These are phyloP conservation scores for Taphrina wiesneri DNA, from an alignment of 1,139 yeast genomes.

Conservation along the genomic window DNA sequence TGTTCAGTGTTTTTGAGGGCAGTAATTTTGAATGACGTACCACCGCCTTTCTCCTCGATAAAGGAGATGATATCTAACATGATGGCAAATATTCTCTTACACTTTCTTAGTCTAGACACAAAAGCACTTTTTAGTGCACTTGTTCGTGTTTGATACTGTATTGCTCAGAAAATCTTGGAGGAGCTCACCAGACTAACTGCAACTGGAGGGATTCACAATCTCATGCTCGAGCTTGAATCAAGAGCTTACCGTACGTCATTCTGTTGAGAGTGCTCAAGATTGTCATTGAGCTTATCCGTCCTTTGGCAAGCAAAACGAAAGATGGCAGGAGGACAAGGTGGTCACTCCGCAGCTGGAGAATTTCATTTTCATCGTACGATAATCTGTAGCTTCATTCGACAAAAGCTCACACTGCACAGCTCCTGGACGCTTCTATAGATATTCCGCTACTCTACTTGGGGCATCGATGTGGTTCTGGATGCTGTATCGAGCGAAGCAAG, in stretches of 20 bases:
- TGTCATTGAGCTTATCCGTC: background rate
- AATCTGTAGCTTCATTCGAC: background rate
- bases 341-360: slow-evolving; percentile 25
- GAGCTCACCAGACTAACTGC: too few species aligned
- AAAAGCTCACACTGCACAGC: background rate
- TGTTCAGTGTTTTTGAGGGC: slow-evolving; percentile 62
- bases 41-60: slow-evolving; percentile 43
- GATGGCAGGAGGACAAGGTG: slow-evolving; percentile 15
- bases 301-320: background rate
- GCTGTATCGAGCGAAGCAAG: slow-evolving; percentile 65
- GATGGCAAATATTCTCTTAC: background rate
- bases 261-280: background rate
- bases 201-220: background rate
- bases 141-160: background rate
- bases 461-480: slow-evolving; percentile 90
- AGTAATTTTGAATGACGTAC: slow-evolving; percentile 80
- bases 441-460: slow-evolving; percentile 53
- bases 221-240: background rate
- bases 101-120: background rate
- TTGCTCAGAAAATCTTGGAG: background rate
- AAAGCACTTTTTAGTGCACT: background rate
- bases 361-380: slow-evolving; percentile 27
- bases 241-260: background rate
- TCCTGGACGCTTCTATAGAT: slow-evolving; percentile 25
- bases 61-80: slow-evolving; percentile 36